phyloP scores from a whole-genome alignment of 164 flowering plant genomes.

The Vitis labrusca region DNA sequence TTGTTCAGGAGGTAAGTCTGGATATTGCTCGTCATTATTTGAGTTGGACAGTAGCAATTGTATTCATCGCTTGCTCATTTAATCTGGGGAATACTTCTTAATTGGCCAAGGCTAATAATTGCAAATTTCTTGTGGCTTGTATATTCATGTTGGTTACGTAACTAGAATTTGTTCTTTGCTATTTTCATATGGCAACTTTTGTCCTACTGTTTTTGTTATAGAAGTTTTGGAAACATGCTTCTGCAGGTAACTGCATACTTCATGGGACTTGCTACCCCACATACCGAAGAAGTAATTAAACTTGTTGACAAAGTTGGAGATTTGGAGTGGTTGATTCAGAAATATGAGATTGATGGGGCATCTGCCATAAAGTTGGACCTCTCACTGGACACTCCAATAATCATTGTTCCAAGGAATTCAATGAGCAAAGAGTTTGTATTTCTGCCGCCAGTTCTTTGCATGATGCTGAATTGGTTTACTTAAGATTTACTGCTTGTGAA shows the following conservation, averaged over 20 bases:
- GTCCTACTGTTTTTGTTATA: not conserved
- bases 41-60: not conserved
- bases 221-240: not conserved
- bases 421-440: constrained; percentile 81
- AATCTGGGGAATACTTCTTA: not conserved
- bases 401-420: constrained; percentile 80
- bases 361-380: constrained; percentile 87
- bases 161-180: no score
- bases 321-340: constrained; percentile 95
- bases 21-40: not conserved
- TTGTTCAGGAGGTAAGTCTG: constrained; percentile 84
- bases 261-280: constrained; percentile 94
- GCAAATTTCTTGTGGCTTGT: not conserved
- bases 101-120: not conserved
- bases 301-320: constrained; percentile 97
- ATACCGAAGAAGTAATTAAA: constrained; percentile 88
- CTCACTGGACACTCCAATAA: constrained; percentile 89
- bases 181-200: not conserved
- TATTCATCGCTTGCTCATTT: not conserved
- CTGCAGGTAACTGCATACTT: constrained; percentile 85
- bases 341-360: constrained; percentile 95
- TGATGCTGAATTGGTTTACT: not conserved
- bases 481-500: not conserved
- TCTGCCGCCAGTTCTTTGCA: not conserved
- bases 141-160: no score